A percentile compares a stretch with the other conserved stretches of the same genome.
Evolutionary conservation across 805 yeast genomes (phyloP).

Genomic region (Starmerella vitae): DNA sequence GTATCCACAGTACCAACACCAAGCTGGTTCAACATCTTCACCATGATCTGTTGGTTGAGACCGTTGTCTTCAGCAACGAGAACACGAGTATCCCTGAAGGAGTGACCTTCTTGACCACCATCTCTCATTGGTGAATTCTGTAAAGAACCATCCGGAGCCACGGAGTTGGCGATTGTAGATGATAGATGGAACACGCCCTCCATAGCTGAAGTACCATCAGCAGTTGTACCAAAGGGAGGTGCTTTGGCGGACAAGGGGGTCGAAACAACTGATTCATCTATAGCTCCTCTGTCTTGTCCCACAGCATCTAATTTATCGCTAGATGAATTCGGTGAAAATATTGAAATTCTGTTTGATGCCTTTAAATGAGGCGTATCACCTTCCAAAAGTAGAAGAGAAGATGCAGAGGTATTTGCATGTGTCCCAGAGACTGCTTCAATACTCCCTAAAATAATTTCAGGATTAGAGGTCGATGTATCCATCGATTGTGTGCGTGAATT

Average conservation of each 20-base stretch:
- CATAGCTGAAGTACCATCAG: too few species aligned
- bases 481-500: background rate
- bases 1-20: constrained; percentile 56
- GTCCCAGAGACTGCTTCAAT: constrained; percentile 5
- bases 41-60: constrained; percentile 85
- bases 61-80: constrained; percentile 81
- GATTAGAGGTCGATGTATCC: background rate
- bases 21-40: constrained; percentile 69
- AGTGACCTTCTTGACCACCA: too few species aligned
- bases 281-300: too few species aligned
- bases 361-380: background rate
- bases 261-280: too few species aligned
- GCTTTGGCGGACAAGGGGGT: too few species aligned
- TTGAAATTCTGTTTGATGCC: background rate
- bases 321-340: background rate
- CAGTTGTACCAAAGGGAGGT: too few species aligned
- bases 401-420: constrained; percentile 7
- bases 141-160: too few species aligned
- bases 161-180: too few species aligned
- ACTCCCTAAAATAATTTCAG: background rate
- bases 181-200: too few species aligned
- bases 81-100: constrained; percentile 27
- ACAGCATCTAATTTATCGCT: background rate
- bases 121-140: too few species aligned
- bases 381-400: constrained; percentile 11